phyloP scores from a whole-genome alignment of 495 filamentous ascomycete species.

The Penicillium argentinense region DNA sequence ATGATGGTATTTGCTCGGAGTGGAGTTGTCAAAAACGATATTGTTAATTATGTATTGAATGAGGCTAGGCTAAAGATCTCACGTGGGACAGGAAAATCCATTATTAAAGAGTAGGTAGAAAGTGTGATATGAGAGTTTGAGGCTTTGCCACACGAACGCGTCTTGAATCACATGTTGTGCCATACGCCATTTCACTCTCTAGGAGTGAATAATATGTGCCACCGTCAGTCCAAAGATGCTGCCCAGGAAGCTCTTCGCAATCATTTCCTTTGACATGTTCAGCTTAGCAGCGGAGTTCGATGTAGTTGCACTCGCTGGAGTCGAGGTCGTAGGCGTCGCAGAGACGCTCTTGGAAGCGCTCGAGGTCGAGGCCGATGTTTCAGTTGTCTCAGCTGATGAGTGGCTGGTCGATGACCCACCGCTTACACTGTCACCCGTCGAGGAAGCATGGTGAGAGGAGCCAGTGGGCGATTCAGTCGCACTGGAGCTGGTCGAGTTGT shows the following conservation, averaged over 20 bases:
- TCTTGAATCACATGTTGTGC: too few species aligned
- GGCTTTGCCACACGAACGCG: too few species aligned
- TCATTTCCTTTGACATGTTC: not conserved
- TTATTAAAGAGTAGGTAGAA: too few species aligned
- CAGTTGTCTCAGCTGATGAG: not conserved
- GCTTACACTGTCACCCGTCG: not conserved
- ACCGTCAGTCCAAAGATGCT: conserved; percentile 4
- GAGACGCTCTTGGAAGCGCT: not conserved
- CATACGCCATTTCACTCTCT: too few species aligned
- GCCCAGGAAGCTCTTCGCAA: too few species aligned
- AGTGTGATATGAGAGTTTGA: too few species aligned
- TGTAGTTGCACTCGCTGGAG: conserved; percentile 3
- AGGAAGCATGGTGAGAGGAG: not conserved
- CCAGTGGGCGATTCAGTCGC: not conserved
- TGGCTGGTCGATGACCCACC: not conserved
- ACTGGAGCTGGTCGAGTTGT: not conserved
- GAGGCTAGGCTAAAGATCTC: too few species aligned
- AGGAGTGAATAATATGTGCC: too few species aligned
- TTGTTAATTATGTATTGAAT: too few species aligned
- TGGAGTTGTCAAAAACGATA: too few species aligned
- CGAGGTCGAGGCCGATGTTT: not conserved
- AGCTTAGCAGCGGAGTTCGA: conserved; percentile 6
- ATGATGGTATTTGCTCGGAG: too few species aligned
- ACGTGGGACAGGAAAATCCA: too few species aligned
- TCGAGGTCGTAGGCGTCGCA: conserved; percentile 4